Percentiles rank a stretch among this genome's conserved stretches.
Evolutionary conservation across 1,139 yeast species (phyloP).

Genomic region (Tardiomyces digboiensis): DNA sequence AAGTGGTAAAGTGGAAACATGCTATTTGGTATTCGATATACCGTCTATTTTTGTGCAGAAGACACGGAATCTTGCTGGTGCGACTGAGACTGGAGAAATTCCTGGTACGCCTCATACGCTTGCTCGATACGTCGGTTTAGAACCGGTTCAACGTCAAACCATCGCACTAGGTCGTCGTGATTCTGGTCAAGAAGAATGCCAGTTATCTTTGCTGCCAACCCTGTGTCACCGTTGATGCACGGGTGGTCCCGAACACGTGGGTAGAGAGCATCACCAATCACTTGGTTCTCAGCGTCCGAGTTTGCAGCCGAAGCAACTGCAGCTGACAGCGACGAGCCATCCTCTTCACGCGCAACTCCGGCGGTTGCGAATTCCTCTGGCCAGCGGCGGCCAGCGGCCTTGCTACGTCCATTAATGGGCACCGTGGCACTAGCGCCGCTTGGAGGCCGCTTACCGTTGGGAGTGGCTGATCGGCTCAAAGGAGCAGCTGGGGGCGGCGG

Average conservation of each 20-base stretch:
- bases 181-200: constrained; percentile 94
- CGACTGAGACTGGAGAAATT: constrained; percentile 16
- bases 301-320: constrained; percentile 26
- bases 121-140: constrained; percentile 82
- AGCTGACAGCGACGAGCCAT: constrained; percentile 23
- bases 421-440: neutral
- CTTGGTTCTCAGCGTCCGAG: constrained; percentile 75
- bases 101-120: constrained; percentile 86
- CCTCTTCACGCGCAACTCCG: constrained; percentile 8
- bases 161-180: constrained; percentile 71
- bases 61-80: neutral
- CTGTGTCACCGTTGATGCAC: constrained; percentile 63
- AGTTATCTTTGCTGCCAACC: constrained; percentile 89
- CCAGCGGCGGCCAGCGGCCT: neutral
- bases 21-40: too few relatives aligned
- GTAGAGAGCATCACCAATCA: constrained; percentile 89
- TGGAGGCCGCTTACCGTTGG: neutral
- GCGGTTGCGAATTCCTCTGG: constrained; percentile 2
- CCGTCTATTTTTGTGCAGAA: neutral
- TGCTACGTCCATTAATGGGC: neutral
- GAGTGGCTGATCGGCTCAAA: neutral
- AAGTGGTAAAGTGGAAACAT: too few relatives aligned
- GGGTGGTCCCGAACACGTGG: constrained; percentile 80
- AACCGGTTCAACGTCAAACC: constrained; percentile 68
- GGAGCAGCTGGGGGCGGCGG: neutral